phyloP scores from a whole-genome alignment of 208 protist species.

The Leishmania arabica region DNA sequence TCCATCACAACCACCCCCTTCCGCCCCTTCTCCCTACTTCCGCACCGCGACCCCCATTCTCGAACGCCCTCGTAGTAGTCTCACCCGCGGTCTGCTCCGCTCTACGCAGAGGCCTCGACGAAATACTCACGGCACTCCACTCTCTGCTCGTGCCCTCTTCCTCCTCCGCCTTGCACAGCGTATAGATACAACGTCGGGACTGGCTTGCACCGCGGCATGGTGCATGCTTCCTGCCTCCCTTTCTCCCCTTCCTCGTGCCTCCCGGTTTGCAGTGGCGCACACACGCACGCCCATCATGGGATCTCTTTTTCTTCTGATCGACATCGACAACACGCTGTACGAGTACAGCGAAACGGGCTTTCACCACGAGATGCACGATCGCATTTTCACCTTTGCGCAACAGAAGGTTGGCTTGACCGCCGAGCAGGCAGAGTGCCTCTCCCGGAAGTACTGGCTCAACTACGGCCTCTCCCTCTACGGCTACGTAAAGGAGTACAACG shows the following conservation, averaged over 20 bases:
- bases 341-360: slow-evolving; percentile 55
- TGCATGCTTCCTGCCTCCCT: not conserved
- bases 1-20: no score
- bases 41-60: not conserved
- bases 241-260: not conserved
- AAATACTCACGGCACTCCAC: not conserved
- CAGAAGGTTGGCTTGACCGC: slow-evolving; percentile 31
- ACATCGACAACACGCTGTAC: slow-evolving; percentile 87
- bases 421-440: slow-evolving; percentile 40
- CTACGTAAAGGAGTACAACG: slow-evolving; percentile 52
- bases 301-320: slow-evolving; percentile 62
- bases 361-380: slow-evolving; percentile 51
- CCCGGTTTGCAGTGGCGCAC: not conserved
- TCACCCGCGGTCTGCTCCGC: not conserved
- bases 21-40: not conserved
- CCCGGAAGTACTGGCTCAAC: slow-evolving; percentile 42
- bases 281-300: not conserved
- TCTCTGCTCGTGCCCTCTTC: not conserved
- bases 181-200: not conserved
- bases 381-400: slow-evolving; percentile 48
- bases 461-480: slow-evolving; percentile 72
- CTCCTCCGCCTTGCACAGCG: not conserved
- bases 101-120: not conserved
- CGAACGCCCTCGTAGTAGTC: not conserved
- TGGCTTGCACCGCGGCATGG: not conserved